Evolutionary conservation across 768 basidiomycete species (phyloP).

Genomic region (Hypsizygus marmoreus): DNA sequence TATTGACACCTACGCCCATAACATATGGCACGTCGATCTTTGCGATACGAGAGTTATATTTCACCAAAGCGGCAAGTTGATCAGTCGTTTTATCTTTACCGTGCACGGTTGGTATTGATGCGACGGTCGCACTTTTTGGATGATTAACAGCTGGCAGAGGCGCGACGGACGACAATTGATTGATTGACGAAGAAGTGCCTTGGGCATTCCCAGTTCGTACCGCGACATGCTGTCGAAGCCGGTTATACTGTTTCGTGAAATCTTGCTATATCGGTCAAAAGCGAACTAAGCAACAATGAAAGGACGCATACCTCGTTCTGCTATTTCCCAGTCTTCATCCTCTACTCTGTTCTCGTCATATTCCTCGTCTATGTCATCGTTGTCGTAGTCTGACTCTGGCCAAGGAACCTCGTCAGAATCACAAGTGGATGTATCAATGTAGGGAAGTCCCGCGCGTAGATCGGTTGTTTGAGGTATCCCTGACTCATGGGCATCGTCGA

Average conservation of each 20-base stretch:
- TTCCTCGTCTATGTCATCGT: conserved; percentile 46
- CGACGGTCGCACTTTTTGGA: conserved; percentile 40
- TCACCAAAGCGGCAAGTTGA: conserved; percentile 73
- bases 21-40: conserved; percentile 76
- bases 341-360: conserved; percentile 67
- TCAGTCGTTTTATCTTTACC: conserved; percentile 64
- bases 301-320: conserved; percentile 66
- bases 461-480: conserved; percentile 5
- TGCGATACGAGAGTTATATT: conserved; percentile 73
- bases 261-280: conserved; percentile 49
- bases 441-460: conserved; percentile 33
- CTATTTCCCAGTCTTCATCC: conserved; percentile 88
- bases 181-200: conserved; percentile 54
- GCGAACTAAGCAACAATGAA: conserved; percentile 1
- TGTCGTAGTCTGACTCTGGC: conserved; percentile 39
- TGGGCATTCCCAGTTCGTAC: conserved; percentile 74
- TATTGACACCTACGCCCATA: conserved; percentile 75
- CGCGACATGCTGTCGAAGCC: conserved; percentile 87
- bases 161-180: conserved; percentile 52
- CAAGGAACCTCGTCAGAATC: conserved; percentile 34
- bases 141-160: conserved; percentile 74
- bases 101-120: conserved; percentile 25
- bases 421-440: conserved; percentile 44
- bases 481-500: conserved; percentile 58
- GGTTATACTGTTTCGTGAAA: conserved; percentile 98